These are phyloP conservation scores for Onygena corvina DNA, from an alignment of 2,329 filamentous ascomycete species.

Conservation along the genomic window DNA sequence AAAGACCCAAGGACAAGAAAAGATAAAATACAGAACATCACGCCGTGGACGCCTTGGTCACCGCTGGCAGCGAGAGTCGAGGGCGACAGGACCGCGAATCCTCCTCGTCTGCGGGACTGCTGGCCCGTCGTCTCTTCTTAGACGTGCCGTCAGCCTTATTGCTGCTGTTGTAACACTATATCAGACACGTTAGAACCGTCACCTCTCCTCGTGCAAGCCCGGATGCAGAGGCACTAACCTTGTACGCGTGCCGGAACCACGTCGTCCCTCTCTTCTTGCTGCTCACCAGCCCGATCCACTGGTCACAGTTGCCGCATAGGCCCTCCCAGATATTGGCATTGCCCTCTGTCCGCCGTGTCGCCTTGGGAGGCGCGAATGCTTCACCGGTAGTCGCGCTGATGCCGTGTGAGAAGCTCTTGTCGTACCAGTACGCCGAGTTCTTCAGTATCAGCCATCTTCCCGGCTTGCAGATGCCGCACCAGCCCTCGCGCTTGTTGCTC, in stretches of 20 bases:
- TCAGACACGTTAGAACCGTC: conserved; percentile 14
- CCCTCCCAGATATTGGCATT: conserved; percentile 48
- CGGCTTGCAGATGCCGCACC: conserved; percentile 80
- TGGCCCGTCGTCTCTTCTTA: conserved; percentile 53
- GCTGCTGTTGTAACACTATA: conserved; percentile 48
- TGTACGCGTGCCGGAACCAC: conserved; percentile 83
- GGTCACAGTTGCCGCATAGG: conserved; percentile 27
- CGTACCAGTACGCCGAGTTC: conserved; percentile 87
- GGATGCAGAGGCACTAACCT: conserved; percentile 39
- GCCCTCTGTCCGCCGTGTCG: conserved; percentile 63
- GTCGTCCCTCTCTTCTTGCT: conserved; percentile 88
- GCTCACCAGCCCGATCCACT: conserved; percentile 37
- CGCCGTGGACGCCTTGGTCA: background rate
- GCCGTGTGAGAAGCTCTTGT: conserved; percentile 80
- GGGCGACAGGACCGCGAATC: background rate
- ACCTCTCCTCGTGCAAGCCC: background rate
- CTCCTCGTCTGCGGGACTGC: background rate
- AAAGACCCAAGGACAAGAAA: no score
- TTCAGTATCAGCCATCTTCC: conserved; percentile 78
- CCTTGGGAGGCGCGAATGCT: conserved; percentile 64
- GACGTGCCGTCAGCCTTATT: conserved; percentile 51
- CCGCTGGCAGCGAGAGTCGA: background rate
- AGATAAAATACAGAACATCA: no score
- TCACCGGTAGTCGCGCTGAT: conserved; percentile 71
- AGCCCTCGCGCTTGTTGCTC: conserved; percentile 77